Base-by-base conservation (phyloP, 768 basidiomycete genomes). In the Tricholoma furcatifolium region DNA sequence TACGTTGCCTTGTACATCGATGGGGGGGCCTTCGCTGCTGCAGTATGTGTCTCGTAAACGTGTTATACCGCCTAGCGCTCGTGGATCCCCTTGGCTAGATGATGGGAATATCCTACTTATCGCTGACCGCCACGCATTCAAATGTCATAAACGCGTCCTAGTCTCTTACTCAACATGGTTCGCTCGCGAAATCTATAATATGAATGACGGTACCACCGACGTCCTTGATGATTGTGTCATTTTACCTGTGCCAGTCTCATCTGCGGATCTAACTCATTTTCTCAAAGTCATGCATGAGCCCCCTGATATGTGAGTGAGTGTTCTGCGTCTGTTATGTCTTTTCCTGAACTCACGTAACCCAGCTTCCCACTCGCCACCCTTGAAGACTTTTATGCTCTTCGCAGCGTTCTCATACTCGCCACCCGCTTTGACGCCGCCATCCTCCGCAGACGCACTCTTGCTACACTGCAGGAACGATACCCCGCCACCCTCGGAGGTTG, bases 81-180 rank as follows among this genome's bases (percentile, higher is more conserved):
- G 47, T 4, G 50, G 50, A 23, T 11, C 1, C 0, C 51, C 53
- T 12, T 60, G 56, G 52, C 46, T 48, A 12, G 24, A 54, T 3
- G 50, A 56, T 17, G 61, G 61, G 10, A 62, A 62, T 55, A 53
- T 60, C 10, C 31, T 60, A 3, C 55, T 62, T 3, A 34, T 56
- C 43, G 40, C 55, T 1, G 24, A 53, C 23, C 20, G 44, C 12
- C 30, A 20, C 2, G 61, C 46, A 1, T 62, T 58, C 47, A 58
- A 58, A 42, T 48, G 43, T 10, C 34, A 56, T 15, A 54, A 49
- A 20, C 53, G 38, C 44, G 38, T 36, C 2, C 48, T 62, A 4
- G 50, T 17, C 6, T n/a, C 44, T 12, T 46, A 53, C 10, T 51
- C 49, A 1, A 7, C n/a, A 2, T 21, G 31, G 32, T 56, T 62